A percentile compares a stretch with the other conserved stretches of the same genome.
phyloP scores from a whole-genome alignment of 179 eudicot species.

The Actinidia chinensis region DNA sequence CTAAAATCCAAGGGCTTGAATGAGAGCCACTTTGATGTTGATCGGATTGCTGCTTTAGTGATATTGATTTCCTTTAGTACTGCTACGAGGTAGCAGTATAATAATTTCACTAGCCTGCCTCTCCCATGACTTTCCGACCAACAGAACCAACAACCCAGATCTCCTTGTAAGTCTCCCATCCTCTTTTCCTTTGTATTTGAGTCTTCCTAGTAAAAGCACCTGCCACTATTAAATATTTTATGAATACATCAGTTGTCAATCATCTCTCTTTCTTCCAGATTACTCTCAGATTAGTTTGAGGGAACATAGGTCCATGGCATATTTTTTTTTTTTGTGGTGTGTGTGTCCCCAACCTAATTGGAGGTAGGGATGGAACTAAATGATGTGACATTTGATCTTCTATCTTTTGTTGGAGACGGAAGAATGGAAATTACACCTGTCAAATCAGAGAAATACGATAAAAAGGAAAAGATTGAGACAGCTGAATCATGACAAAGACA shows the following conservation, averaged over 20 bases:
- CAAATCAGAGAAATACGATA: slow-evolving; percentile 29
- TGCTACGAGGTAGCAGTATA: no score
- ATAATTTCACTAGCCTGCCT: no score
- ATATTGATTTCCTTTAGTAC: no score
- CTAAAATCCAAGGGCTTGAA: no score
- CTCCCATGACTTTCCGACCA: no score
- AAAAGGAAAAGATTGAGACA: slow-evolving; percentile 27
- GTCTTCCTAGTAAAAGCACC: not conserved
- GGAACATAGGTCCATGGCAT: not conserved
- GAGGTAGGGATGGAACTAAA: not conserved
- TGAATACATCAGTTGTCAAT: not conserved
- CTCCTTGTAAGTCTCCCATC: no score
- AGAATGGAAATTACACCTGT: slow-evolving; percentile 41
- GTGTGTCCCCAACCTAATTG: not conserved
- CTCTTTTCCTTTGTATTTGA: no score
- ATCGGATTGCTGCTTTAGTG: no score
- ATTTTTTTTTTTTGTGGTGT: not conserved
- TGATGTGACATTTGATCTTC: slow-evolving; percentile 21
- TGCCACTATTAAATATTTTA: not conserved
- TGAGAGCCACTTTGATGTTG: no score
- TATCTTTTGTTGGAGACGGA: slow-evolving; percentile 22
- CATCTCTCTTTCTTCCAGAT: slow-evolving; percentile 19
- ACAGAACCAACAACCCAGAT: no score
- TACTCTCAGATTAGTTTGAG: slow-evolving; percentile 10
- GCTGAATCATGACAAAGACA: slow-evolving; percentile 22